Conservation (phyloP, 352 stramenopile species). For the Phytophthora agathidicida region DNA sequence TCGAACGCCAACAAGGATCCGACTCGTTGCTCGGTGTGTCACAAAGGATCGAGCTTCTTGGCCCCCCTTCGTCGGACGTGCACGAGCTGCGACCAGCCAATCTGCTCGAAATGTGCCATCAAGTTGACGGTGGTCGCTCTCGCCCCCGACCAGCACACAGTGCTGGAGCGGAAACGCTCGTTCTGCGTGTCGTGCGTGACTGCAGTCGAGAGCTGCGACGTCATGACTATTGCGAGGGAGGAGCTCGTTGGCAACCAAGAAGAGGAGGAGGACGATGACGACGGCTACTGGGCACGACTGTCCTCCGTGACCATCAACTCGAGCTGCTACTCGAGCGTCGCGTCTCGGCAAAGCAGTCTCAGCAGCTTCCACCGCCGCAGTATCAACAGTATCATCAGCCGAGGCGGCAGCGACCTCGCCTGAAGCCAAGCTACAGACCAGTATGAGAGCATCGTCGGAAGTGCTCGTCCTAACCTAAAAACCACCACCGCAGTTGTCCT, state of each 20-base stretch:
- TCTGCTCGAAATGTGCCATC: slow-evolving; percentile 46
- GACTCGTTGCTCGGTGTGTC: slow-evolving; percentile 26
- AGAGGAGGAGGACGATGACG: slow-evolving; percentile 27
- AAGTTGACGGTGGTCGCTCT: slow-evolving; percentile 45
- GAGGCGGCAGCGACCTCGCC: slow-evolving; percentile 21
- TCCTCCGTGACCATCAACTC: slow-evolving; percentile 36
- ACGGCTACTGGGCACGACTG: slow-evolving; percentile 22
- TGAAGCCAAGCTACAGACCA: slow-evolving; percentile 3
- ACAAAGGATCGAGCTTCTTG: slow-evolving; percentile 33
- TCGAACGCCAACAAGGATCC: slow-evolving; percentile 3
- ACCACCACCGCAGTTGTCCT: too few species aligned
- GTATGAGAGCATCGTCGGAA: slow-evolving; percentile 19
- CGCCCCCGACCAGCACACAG: slow-evolving; percentile 38
- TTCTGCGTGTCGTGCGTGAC: slow-evolving; percentile 41
- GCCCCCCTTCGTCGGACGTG: slow-evolving; percentile 31
- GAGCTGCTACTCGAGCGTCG: slow-evolving; percentile 32
- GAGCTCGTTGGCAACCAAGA: slow-evolving; percentile 31
- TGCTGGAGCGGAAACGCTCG: slow-evolving; percentile 37
- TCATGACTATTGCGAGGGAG: slow-evolving; percentile 37
- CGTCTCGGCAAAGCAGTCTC: slow-evolving; percentile 36
- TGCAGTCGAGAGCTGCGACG: slow-evolving; percentile 31
- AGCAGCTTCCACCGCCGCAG: slow-evolving; percentile 24
- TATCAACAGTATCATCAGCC: slow-evolving; percentile 18
- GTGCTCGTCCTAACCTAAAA: too few species aligned
- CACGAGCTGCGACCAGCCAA: slow-evolving; percentile 34